Conservation (phyloP, 441 rosid species). For the Euphorbia celastroides region DNA sequence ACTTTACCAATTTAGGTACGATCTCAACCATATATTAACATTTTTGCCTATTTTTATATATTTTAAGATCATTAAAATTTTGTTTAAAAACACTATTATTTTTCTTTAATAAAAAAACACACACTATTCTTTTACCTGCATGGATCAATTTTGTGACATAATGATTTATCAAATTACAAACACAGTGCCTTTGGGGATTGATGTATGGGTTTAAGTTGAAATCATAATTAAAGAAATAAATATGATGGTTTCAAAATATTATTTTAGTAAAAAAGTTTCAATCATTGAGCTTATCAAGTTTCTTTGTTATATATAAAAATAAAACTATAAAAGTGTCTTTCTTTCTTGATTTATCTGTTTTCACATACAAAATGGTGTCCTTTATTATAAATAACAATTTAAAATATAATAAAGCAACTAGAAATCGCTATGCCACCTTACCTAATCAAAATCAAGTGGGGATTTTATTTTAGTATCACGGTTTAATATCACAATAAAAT, state of each 20-base stretch:
- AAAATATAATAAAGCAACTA: not conserved
- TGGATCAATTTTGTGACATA: too few relatives aligned
- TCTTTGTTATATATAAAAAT: not conserved
- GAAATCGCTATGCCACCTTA: not conserved
- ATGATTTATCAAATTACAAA: too few relatives aligned
- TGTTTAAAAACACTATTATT: too few relatives aligned
- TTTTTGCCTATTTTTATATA: too few relatives aligned
- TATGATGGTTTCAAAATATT: not conserved
- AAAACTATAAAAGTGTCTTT: not conserved
- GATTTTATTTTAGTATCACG: too few relatives aligned
- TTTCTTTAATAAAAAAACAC: too few relatives aligned
- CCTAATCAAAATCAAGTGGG: not conserved
- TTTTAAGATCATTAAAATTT: too few relatives aligned
- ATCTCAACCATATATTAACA: too few relatives aligned
- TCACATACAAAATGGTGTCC: not conserved
- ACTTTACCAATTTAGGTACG: too few relatives aligned
- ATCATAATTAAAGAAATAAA: not conserved
- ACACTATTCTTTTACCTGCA: not conserved
- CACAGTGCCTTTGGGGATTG: not conserved
- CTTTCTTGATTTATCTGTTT: not conserved
- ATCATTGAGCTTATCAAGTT: not conserved
- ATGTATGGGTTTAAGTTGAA: not conserved
- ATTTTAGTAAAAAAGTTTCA: not conserved
- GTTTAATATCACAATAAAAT: too few relatives aligned
- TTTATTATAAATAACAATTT: not conserved